Percentiles rank a stretch among this genome's conserved stretches.
phyloP scores from a whole-genome alignment of 768 basidiomycete genomes.

The Leccinum imitatum region DNA sequence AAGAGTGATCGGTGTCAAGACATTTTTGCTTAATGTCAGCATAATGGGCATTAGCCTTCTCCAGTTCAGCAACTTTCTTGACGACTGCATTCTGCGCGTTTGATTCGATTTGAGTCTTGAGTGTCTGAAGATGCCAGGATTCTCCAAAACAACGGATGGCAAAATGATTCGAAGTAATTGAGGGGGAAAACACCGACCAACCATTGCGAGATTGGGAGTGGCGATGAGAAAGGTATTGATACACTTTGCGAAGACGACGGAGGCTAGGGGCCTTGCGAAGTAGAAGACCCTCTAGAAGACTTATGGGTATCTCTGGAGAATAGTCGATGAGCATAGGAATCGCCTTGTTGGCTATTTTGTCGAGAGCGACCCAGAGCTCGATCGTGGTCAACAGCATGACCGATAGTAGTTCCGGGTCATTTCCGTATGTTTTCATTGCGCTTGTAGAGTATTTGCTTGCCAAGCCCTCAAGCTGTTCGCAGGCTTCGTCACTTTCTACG shows the following conservation, averaged over 20 bases:
- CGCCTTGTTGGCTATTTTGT: conserved; percentile 19
- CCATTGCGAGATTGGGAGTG: conserved; percentile 11
- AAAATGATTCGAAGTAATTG: conserved; percentile 26
- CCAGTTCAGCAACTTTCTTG: conserved; percentile 32
- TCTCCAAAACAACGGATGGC: conserved; percentile 35
- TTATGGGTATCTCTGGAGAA: conserved; percentile 31
- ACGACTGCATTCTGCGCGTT: conserved; percentile 22
- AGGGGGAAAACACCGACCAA: conserved; percentile 38
- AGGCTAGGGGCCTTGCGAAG: conserved; percentile 30
- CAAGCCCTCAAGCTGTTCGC: conserved; percentile 20
- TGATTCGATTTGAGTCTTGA: conserved; percentile 33
- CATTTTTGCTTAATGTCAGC: conserved; percentile 15
- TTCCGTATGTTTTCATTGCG: conserved; percentile 26
- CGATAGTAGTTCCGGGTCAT: conserved; percentile 39
- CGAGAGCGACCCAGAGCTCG: conserved; percentile 40
- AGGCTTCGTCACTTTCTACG: background rate
- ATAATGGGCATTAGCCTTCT: conserved; percentile 23
- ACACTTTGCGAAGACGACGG: conserved; percentile 26
- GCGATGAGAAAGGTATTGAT: conserved; percentile 35
- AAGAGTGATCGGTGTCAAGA: background rate
- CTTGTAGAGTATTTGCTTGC: conserved; percentile 28
- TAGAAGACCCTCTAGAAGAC: conserved; percentile 25
- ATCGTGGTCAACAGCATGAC: conserved; percentile 39
- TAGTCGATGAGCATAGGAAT: conserved; percentile 32
- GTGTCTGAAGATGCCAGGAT: conserved; percentile 23